Evolutionary conservation across 805 yeast genomes (phyloP).

Genomic region (Candida anglica): DNA sequence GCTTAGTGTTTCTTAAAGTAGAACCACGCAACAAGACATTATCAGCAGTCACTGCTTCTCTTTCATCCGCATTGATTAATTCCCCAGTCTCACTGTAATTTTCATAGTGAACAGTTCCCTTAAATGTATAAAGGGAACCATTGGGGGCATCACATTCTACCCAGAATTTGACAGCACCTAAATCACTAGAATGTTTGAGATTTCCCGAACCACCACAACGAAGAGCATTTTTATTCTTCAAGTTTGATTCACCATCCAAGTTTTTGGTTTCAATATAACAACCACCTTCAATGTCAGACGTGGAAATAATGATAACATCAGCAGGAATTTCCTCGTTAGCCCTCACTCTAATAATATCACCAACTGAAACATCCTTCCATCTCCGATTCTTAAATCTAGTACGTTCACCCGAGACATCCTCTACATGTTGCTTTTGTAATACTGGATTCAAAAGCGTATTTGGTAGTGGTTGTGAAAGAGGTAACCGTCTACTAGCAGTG

Average conservation of each 20-base stretch:
- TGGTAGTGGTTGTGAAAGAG: conserved; percentile 10
- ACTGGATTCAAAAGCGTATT: conserved; percentile 20
- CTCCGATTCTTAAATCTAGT: conserved; percentile 40
- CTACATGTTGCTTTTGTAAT: conserved; percentile 2
- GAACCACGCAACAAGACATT: conserved; percentile 71
- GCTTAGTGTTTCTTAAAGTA: conserved; percentile 67
- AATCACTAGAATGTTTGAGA: conserved; percentile 53
- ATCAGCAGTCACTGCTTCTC: conserved; percentile 58
- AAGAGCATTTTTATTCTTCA: conserved; percentile 56
- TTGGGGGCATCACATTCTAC: conserved; percentile 75
- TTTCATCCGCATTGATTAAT: conserved; percentile 30
- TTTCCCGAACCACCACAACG: conserved; percentile 44
- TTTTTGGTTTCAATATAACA: conserved; percentile 80
- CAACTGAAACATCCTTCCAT: conserved; percentile 73
- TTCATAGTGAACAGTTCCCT: conserved; percentile 60
- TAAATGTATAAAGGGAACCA: conserved; percentile 57
- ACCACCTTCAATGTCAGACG: conserved; percentile 65
- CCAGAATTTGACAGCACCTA: conserved; percentile 54
- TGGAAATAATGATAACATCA: conserved; percentile 58
- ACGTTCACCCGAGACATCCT: not conserved
- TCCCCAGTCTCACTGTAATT: conserved; percentile 27
- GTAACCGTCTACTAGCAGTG: not conserved
- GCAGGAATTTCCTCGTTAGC: conserved; percentile 81
- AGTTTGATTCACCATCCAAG: conserved; percentile 79
- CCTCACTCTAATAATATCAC: conserved; percentile 67